Percentiles rank a stretch among this genome's conserved stretches.
phyloP scores from a whole-genome alignment of 2,329 filamentous ascomycete genomes.

The Alternaria triticina region DNA sequence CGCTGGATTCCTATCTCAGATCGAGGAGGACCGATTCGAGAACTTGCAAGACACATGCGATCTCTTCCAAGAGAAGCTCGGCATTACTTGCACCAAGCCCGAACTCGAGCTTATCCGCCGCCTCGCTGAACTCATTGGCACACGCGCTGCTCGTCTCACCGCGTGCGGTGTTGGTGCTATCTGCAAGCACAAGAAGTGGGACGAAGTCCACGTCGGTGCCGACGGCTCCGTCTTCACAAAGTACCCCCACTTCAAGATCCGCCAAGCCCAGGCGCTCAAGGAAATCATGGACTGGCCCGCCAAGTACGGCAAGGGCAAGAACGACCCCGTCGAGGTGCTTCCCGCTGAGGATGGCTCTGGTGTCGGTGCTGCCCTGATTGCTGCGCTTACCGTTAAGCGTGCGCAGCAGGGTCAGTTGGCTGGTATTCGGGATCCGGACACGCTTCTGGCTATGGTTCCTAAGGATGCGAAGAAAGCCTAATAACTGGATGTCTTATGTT shows the following conservation, averaged over 20 bases:
- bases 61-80: conserved; percentile 77
- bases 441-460: conserved; percentile 47
- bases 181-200: conserved; percentile 92
- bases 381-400: conserved; percentile 70
- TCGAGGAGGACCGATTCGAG: conserved; percentile 96
- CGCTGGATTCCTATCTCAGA: conserved; percentile 88
- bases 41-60: conserved; percentile 90
- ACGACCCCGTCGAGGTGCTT: conserved; percentile 80
- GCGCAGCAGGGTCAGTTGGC: conserved; percentile 64
- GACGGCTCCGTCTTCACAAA: conserved; percentile 99
- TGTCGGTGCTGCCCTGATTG: conserved; percentile 96
- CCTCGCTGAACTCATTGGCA: conserved; percentile 91
- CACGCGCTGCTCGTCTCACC: conserved; percentile 88
- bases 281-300: conserved; percentile 95
- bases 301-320: conserved; percentile 70
- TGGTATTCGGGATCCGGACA: conserved; percentile 62
- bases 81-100: conserved; percentile 71
- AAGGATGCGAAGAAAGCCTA: conserved; percentile 9
- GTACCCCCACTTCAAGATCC: conserved; percentile 96
- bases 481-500: neutral
- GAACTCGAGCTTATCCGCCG: conserved; percentile 91
- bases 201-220: conserved; percentile 89
- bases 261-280: conserved; percentile 84
- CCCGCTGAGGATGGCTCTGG: conserved; percentile 95
- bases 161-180: conserved; percentile 96